A percentile compares a stretch with the other conserved stretches of the same genome.
Conservation (phyloP, 352 stramenopile genomes). For the Saprolegnia diclina region DNA sequence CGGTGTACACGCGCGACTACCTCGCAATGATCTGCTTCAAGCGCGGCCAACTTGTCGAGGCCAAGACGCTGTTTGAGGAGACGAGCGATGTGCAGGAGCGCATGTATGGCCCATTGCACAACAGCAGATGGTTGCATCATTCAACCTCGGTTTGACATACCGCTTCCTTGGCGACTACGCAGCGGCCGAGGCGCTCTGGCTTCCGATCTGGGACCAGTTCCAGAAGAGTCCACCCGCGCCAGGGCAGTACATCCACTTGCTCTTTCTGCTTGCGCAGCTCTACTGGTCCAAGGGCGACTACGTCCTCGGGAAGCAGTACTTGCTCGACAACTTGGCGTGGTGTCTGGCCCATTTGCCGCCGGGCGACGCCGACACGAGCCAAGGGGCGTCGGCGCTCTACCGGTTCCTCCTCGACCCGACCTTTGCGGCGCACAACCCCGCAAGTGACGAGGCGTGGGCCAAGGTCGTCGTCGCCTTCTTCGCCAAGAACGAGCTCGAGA, state of each 20-base stretch:
- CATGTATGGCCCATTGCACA: background rate
- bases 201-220: background rate
- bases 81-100: background rate
- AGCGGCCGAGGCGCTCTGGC: background rate
- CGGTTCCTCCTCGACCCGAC: background rate
- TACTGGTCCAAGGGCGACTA: conserved; percentile 4
- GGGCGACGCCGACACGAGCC: background rate
- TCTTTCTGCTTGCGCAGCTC: background rate
- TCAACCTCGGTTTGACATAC: background rate
- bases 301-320: background rate
- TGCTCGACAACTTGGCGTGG: background rate
- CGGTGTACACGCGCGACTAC: background rate
- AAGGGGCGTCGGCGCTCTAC: background rate
- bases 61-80: background rate
- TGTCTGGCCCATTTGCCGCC: background rate
- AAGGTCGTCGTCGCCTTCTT: background rate
- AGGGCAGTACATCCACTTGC: background rate
- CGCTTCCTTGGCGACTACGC: background rate
- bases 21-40: background rate
- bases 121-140: background rate
- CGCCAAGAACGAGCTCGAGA: background rate
- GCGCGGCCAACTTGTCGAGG: background rate
- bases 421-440: background rate
- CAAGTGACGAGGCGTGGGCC: background rate
- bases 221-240: background rate